phyloP scores from a whole-genome alignment of 2,329 filamentous ascomycete species.

The Penicillium expansum region DNA sequence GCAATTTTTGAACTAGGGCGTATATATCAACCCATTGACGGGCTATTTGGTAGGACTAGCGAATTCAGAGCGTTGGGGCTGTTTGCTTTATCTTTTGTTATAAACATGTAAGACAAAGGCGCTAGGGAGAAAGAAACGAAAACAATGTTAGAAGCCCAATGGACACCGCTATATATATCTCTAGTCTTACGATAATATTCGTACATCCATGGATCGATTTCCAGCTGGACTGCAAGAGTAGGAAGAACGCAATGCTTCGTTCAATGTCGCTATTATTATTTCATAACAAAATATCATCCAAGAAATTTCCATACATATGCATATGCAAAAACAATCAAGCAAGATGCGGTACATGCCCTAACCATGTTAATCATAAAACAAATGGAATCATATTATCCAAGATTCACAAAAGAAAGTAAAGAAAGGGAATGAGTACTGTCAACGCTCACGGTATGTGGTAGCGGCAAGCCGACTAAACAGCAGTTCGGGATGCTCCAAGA shows the following conservation, averaged over 20 bases:
- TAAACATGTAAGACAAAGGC: background rate
- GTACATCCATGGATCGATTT: background rate
- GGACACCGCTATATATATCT: background rate
- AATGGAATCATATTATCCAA: background rate
- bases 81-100: background rate
- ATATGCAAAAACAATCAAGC: conserved; percentile 1
- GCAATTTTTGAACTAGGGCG: background rate
- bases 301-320: conserved; percentile 4
- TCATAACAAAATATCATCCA: background rate
- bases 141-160: background rate
- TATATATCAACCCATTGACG: background rate
- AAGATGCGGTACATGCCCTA: background rate
- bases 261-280: conserved; percentile 1
- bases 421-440: background rate
- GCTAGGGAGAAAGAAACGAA: background rate
- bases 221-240: background rate
- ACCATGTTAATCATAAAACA: background rate
- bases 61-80: background rate
- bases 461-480: conserved; percentile 22
- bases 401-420: background rate
- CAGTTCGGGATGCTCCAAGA: conserved; percentile 49
- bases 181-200: no score
- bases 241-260: background rate
- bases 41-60: background rate
- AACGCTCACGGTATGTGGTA: background rate